Evolutionary conservation across 1,284 basidiomycete genomes (phyloP).

Genomic region (Earliella scabrosa): DNA sequence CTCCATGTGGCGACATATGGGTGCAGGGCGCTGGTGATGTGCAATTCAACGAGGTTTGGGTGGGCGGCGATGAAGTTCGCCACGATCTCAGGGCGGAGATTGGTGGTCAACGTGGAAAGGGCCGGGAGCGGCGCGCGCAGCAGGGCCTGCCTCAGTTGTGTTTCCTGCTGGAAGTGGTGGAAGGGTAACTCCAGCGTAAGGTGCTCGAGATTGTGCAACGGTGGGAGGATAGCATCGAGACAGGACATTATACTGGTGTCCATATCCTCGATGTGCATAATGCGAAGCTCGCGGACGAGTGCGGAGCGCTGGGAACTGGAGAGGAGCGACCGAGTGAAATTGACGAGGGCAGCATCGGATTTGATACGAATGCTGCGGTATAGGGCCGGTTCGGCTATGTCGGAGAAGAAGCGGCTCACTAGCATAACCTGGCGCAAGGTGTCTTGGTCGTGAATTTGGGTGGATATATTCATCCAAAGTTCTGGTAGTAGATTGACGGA

Average conservation of each 20-base stretch:
- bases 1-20: too few relatives aligned
- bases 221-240: not conserved
- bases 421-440: not conserved
- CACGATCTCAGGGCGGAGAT: not conserved
- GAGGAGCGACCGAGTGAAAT: not conserved
- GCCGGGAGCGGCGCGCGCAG: not conserved
- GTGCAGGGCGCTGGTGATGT: not conserved
- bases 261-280: not conserved
- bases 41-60: not conserved
- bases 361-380: slow-evolving; percentile 1
- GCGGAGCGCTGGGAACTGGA: not conserved
- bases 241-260: not conserved
- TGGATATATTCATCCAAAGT: too few relatives aligned
- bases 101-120: not conserved
- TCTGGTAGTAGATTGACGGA: too few relatives aligned
- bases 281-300: not conserved
- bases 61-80: not conserved
- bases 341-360: not conserved
- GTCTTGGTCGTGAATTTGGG: not conserved
- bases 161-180: too few relatives aligned
- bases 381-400: not conserved
- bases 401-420: not conserved
- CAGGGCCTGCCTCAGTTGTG: not conserved
- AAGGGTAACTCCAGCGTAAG: too few relatives aligned
- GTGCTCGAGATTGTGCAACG: too few relatives aligned